Percentiles rank a stretch among this genome's conserved stretches.
These are phyloP conservation scores for Tolypocladium sp. DNA, from an alignment of 2,329 filamentous ascomycete species.

Conservation along the genomic window DNA sequence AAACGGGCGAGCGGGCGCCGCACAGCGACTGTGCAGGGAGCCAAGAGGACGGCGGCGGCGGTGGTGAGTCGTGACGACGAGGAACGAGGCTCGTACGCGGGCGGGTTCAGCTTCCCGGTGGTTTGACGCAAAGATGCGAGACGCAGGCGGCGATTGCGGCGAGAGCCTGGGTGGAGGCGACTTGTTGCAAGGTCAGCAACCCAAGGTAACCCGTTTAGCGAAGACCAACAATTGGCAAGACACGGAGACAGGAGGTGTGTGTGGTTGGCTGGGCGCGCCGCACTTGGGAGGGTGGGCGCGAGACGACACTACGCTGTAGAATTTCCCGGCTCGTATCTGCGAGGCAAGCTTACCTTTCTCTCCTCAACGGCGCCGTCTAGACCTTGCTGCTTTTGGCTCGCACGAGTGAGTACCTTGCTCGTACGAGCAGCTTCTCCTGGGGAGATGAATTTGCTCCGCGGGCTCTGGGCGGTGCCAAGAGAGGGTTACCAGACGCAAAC, in stretches of 20 bases:
- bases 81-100: not conserved
- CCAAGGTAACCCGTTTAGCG: not conserved
- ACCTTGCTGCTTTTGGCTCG: not conserved
- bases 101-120: not conserved
- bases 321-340: not conserved
- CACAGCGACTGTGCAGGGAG: not conserved
- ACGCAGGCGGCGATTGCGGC: not conserved
- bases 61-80: too few species aligned
- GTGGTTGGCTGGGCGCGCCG: not conserved
- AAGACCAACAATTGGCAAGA: too few species aligned
- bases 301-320: not conserved
- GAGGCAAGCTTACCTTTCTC: too few species aligned
- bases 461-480: not conserved
- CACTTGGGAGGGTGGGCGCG: not conserved
- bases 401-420: not conserved
- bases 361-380: too few species aligned
- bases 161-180: not conserved
- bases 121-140: not conserved
- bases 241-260: not conserved
- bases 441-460: not conserved
- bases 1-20: not conserved
- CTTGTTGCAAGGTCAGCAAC: not conserved
- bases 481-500: not conserved
- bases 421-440: too few species aligned
- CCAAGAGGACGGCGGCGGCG: not conserved